Percentiles rank a stretch among this genome's conserved stretches.
phyloP scores from a whole-genome alignment of 208 protist genomes.

The Leishmania major region DNA sequence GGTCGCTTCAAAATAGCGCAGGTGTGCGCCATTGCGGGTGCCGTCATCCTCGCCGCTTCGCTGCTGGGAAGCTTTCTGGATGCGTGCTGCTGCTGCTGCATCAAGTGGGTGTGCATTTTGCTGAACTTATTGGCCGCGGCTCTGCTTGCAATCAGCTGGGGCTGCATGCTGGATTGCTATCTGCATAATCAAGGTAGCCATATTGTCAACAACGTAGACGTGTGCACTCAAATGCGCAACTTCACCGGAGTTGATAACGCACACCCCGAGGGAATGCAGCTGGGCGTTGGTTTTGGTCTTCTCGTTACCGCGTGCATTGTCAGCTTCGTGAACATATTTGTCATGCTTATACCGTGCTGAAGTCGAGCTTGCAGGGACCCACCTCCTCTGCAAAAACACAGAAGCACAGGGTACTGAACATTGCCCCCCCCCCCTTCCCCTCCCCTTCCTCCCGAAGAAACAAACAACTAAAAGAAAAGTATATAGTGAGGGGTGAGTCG shows the following conservation, averaged over 20 bases:
- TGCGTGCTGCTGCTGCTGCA: constrained; percentile 48
- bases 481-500: background rate
- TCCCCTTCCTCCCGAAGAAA: too few relatives aligned
- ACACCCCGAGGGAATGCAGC: constrained; percentile 26
- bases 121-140: constrained; percentile 30
- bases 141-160: constrained; percentile 38
- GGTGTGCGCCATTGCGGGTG: constrained; percentile 36
- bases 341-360: constrained; percentile 39
- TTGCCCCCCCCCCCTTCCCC: background rate
- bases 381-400: background rate
- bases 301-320: constrained; percentile 34
- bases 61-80: constrained; percentile 14
- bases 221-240: constrained; percentile 27
- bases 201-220: background rate
- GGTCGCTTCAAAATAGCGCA: constrained; percentile 43
- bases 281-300: constrained; percentile 52
- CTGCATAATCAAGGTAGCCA: constrained; percentile 16
- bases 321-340: constrained; percentile 40
- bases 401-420: background rate
- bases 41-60: constrained; percentile 24
- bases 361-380: background rate
- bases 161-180: constrained; percentile 45
- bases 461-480: background rate
- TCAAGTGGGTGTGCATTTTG: constrained; percentile 30
- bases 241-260: constrained; percentile 18